A percentile compares a stretch with the other conserved stretches of the same genome.
These are phyloP conservation scores for Aspergillus nanangensis DNA, from an alignment of 495 filamentous ascomycete genomes.

Conservation along the genomic window DNA sequence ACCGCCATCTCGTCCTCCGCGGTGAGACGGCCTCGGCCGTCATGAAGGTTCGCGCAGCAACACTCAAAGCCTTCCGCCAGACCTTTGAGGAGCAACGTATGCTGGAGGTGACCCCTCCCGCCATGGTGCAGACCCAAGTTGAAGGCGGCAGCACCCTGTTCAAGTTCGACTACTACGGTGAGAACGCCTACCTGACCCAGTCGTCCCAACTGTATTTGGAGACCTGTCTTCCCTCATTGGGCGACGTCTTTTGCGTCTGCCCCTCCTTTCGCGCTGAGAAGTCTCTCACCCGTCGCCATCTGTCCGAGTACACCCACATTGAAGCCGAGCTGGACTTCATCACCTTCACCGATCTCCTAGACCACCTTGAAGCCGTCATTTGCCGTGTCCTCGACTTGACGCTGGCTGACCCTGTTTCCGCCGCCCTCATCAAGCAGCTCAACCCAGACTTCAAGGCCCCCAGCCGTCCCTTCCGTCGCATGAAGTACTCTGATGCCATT, in stretches of 20 bases:
- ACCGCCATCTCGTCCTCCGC: constrained; percentile 86
- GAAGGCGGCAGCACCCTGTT: constrained; percentile 96
- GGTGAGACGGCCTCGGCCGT: constrained; percentile 83
- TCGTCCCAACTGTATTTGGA: constrained; percentile 98
- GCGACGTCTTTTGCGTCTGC: constrained; percentile 95
- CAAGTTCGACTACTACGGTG: constrained; percentile 89
- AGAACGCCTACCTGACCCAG: constrained; percentile 92
- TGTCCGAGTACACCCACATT: constrained; percentile 95
- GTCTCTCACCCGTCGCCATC: constrained; percentile 86
- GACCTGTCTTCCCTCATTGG: constrained; percentile 84
- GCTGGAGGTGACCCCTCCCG: constrained; percentile 84
- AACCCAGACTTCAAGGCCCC: constrained; percentile 86
- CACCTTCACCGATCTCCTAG: constrained; percentile 85
- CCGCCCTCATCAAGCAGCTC: constrained; percentile 68
- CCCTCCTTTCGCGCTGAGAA: constrained; percentile 99
- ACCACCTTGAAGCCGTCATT: constrained; percentile 85
- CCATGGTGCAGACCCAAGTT: constrained; percentile 98
- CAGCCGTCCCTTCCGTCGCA: constrained; percentile 82
- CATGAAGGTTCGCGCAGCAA: constrained; percentile 85
- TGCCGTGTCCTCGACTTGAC: constrained; percentile 77
- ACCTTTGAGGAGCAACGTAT: constrained; percentile 75
- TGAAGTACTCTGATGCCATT: constrained; percentile 94
- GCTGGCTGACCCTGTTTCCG: constrained; percentile 66
- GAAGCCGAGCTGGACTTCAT: constrained; percentile 98
- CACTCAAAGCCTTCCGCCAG: constrained; percentile 78